Evolutionary conservation across 768 basidiomycete species (phyloP).

Genomic region (Neoboletus brunneissimus): DNA sequence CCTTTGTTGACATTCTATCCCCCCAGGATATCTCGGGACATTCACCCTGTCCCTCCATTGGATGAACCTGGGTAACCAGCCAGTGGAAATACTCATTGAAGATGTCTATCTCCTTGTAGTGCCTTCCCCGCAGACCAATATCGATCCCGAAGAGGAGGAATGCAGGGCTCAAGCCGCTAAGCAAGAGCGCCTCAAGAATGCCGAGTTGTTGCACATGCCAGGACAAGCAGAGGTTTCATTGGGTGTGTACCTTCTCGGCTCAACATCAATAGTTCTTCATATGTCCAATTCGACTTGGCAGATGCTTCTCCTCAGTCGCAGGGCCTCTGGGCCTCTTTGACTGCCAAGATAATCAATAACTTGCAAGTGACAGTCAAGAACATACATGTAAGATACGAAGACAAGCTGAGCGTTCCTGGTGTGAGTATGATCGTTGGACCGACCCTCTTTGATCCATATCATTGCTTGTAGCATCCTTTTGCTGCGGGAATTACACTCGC

Average conservation of each 20-base stretch:
- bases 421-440: slow-evolving; percentile 45
- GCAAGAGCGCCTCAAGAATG: slow-evolving; percentile 82
- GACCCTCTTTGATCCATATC: neutral
- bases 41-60: slow-evolving; percentile 85
- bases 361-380: slow-evolving; percentile 94
- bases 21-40: slow-evolving; percentile 76
- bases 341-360: slow-evolving; percentile 91
- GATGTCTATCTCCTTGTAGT: slow-evolving; percentile 94
- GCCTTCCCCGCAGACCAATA: slow-evolving; percentile 65
- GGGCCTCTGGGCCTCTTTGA: slow-evolving; percentile 77
- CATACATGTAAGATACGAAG: slow-evolving; percentile 95
- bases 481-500: slow-evolving; percentile 87
- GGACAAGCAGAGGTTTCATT: slow-evolving; percentile 49
- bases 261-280: neutral
- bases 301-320: slow-evolving; percentile 72
- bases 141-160: slow-evolving; percentile 84
- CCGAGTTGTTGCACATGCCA: slow-evolving; percentile 76
- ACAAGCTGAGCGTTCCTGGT: slow-evolving; percentile 88
- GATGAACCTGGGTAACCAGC: slow-evolving; percentile 86
- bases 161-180: slow-evolving; percentile 79
- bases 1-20: neutral
- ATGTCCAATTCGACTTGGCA: slow-evolving; percentile 16
- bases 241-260: slow-evolving; percentile 35
- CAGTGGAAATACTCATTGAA: slow-evolving; percentile 87
- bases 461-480: slow-evolving; percentile 75